Evolutionary conservation across 495 filamentous ascomycete genomes (phyloP).

Genomic region (Penicillium lividum): DNA sequence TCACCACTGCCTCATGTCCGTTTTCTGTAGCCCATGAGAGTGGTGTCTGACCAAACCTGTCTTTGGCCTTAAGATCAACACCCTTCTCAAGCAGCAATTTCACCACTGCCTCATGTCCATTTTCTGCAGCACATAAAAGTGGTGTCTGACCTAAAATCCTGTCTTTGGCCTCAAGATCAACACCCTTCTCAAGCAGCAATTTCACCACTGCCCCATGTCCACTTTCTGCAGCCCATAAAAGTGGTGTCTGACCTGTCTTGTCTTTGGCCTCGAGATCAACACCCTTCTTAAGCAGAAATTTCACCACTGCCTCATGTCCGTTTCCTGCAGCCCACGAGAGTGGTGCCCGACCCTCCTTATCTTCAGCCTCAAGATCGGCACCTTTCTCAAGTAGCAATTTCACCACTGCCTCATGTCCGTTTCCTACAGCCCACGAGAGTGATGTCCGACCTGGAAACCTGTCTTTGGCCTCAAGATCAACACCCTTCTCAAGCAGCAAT

Average conservation of each 20-base stretch:
- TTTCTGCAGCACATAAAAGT: neutral
- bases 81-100: slow-evolving; percentile 1
- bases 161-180: neutral
- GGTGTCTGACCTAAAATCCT: neutral
- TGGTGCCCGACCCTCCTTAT: neutral
- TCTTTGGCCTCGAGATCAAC: neutral
- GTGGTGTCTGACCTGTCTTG: neutral
- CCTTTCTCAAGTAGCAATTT: too few relatives aligned
- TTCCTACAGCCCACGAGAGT: neutral
- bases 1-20: neutral
- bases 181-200: slow-evolving; percentile 3
- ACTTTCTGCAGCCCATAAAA: neutral
- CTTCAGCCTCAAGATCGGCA: too few relatives aligned
- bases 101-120: neutral
- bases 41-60: neutral
- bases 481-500: neutral
- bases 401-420: neutral
- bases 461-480: neutral
- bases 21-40: neutral
- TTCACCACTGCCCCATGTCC: neutral
- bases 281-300: slow-evolving; percentile 1
- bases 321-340: neutral
- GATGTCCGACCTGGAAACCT: neutral
- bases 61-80: neutral
- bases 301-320: neutral